These are phyloP conservation scores for Leishmania major DNA, from an alignment of 208 protist species.

Conservation along the genomic window DNA sequence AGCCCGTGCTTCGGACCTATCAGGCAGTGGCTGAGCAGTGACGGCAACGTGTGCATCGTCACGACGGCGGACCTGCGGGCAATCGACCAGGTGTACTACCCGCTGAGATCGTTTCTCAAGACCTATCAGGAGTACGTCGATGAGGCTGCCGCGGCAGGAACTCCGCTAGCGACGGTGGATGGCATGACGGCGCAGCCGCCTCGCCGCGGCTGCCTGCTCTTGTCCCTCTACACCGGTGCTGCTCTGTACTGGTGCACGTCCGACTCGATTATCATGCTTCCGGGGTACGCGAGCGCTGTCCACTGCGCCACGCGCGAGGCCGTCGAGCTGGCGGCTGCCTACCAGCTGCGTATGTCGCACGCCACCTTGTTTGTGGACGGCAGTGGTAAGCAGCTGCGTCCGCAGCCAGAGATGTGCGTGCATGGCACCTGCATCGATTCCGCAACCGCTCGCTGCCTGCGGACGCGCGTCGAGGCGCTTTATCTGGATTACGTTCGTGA, in stretches of 20 bases:
- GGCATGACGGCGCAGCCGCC: background rate
- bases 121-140: constrained; percentile 19
- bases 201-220: constrained; percentile 61
- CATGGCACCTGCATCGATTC: constrained; percentile 72
- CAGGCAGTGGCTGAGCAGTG: constrained; percentile 63
- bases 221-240: constrained; percentile 82
- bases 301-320: constrained; percentile 72
- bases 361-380: constrained; percentile 27
- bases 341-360: constrained; percentile 34
- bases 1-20: constrained; percentile 67
- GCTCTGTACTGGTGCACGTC: constrained; percentile 76
- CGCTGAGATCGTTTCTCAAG: constrained; percentile 45
- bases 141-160: constrained; percentile 4
- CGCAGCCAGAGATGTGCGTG: constrained; percentile 45
- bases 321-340: constrained; percentile 36
- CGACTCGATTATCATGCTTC: constrained; percentile 46
- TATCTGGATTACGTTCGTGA: constrained; percentile 54
- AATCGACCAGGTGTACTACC: constrained; percentile 73
- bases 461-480: constrained; percentile 38
- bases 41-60: constrained; percentile 82
- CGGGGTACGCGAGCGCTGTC: constrained; percentile 50
- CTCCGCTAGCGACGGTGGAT: too few species aligned
- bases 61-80: constrained; percentile 80
- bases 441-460: constrained; percentile 29
- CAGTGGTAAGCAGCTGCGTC: constrained; percentile 14